phyloP scores from a whole-genome alignment of 768 basidiomycete species.

The Tulasnella sp. region DNA sequence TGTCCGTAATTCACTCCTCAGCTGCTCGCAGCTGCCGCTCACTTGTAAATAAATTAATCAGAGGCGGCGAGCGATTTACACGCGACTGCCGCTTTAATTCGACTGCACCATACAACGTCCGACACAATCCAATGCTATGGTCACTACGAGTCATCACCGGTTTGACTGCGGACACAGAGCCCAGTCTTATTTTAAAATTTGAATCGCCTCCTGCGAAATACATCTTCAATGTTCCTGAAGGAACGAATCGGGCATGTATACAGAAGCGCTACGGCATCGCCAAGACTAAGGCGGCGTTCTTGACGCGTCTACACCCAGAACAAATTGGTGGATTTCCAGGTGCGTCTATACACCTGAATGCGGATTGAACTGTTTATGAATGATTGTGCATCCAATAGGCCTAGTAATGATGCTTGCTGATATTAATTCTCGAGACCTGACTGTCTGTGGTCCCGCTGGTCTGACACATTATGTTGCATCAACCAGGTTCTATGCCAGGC shows the following conservation, averaged over 20 bases:
- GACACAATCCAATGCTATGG: constrained; percentile 30
- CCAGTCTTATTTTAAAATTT: constrained; percentile 70
- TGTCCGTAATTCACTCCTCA: neutral
- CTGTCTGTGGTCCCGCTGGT: constrained; percentile 70
- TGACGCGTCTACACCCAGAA: constrained; percentile 61
- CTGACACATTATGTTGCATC: constrained; percentile 66
- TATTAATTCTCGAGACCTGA: constrained; percentile 53
- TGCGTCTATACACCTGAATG: constrained; percentile 38
- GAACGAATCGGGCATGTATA: constrained; percentile 66
- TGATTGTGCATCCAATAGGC: constrained; percentile 47
- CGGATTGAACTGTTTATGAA: constrained; percentile 28
- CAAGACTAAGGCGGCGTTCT: constrained; percentile 66
- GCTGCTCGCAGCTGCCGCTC: constrained; percentile 18
- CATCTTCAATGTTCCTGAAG: constrained; percentile 84
- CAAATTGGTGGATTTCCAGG: constrained; percentile 71
- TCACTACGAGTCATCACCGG: constrained; percentile 31
- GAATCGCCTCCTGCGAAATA: constrained; percentile 64
- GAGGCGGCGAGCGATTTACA: neutral
- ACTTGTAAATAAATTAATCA: neutral
- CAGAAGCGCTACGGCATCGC: constrained; percentile 65
- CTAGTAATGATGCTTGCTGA: constrained; percentile 79
- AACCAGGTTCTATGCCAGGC: constrained; percentile 61
- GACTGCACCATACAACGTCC: neutral
- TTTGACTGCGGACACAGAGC: constrained; percentile 63
- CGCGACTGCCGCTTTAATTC: constrained; percentile 3